A percentile compares a stretch with the other conserved stretches of the same genome.
Conservation (phyloP, 2,329 filamentous ascomycete genomes). For the Pseudocercospora musae region DNA sequence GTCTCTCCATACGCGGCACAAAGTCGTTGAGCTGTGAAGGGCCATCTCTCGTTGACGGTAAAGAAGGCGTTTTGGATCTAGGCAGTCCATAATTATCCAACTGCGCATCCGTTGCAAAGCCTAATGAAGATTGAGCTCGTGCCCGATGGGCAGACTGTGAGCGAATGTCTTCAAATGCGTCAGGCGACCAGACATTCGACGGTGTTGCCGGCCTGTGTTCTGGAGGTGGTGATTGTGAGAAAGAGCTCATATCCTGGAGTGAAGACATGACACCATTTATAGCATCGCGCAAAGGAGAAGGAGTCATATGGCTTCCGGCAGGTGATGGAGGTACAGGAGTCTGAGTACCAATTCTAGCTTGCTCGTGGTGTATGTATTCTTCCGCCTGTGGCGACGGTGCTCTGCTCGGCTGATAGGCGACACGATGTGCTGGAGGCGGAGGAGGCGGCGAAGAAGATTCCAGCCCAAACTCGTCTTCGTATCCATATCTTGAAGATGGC, state of each 20-base stretch:
- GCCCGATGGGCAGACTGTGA: constrained; percentile 62
- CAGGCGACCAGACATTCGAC: constrained; percentile 82
- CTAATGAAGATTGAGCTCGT: constrained; percentile 72
- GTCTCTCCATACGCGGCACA: constrained; percentile 85
- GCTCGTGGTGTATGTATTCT: constrained; percentile 35
- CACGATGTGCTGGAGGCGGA: constrained; percentile 75
- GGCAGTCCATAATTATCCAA: constrained; percentile 45
- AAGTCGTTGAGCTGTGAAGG: constrained; percentile 78
- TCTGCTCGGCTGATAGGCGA: constrained; percentile 50
- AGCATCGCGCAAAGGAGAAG: constrained; percentile 85
- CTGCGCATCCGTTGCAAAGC: constrained; percentile 50
- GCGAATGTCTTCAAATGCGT: constrained; percentile 67
- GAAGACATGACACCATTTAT: constrained; percentile 99
- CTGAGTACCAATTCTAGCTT: constrained; percentile 51
- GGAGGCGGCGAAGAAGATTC: constrained; percentile 65
- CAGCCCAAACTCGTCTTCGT: constrained; percentile 43
- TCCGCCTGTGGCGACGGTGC: constrained; percentile 46
- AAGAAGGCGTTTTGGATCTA: constrained; percentile 46
- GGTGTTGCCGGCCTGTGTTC: constrained; percentile 55
- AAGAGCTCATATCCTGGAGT: constrained; percentile 76
- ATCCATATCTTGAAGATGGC: constrained; percentile 12
- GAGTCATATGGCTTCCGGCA: constrained; percentile 59
- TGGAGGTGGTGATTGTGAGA: constrained; percentile 47
- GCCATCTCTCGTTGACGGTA: constrained; percentile 41
- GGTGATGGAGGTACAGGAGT: constrained; percentile 70